Conservation (phyloP, 495 filamentous ascomycete genomes). For the Pyrenopolyporus hunteri region DNA sequence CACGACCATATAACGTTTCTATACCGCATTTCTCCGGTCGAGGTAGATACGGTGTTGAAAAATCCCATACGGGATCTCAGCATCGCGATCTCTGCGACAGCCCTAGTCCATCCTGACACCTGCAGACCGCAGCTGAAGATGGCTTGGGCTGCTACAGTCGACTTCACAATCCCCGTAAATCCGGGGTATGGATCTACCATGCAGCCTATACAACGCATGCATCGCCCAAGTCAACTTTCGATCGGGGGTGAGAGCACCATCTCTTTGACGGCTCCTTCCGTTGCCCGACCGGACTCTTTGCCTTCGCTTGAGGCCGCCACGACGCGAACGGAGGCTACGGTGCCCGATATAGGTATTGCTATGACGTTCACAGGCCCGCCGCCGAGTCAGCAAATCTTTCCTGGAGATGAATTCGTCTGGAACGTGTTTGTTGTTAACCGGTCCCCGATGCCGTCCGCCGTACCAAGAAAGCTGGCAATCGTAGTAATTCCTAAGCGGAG, state of each 20-base stretch:
- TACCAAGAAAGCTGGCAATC: slow-evolving; percentile 77
- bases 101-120: slow-evolving; percentile 62
- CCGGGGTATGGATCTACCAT: slow-evolving; percentile 58
- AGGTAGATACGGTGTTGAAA: slow-evolving; percentile 62
- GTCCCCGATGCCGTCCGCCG: slow-evolving; percentile 41
- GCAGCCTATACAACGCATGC: slow-evolving; percentile 67
- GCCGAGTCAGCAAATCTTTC: slow-evolving; percentile 57
- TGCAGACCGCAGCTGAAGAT: slow-evolving; percentile 79
- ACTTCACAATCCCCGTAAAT: slow-evolving; percentile 76
- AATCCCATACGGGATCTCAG: slow-evolving; percentile 55
- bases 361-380: slow-evolving; percentile 66
- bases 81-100: slow-evolving; percentile 71
- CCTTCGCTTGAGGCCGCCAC: slow-evolving; percentile 58
- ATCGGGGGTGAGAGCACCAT: slow-evolving; percentile 52
- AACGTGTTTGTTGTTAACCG: slow-evolving; percentile 88
- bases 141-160: slow-evolving; percentile 80
- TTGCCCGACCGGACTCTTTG: slow-evolving; percentile 59
- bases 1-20: slow-evolving; percentile 86
- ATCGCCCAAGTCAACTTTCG: slow-evolving; percentile 67
- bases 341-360: slow-evolving; percentile 71
- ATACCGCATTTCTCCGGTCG: slow-evolving; percentile 74
- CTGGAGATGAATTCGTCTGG: slow-evolving; percentile 85
- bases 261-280: slow-evolving; percentile 53
- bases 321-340: slow-evolving; percentile 52
- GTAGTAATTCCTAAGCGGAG: slow-evolving; percentile 80